Base-by-base conservation (phyloP, 2,329 filamentous ascomycete species). In the Rutstroemia sp. region DNA sequence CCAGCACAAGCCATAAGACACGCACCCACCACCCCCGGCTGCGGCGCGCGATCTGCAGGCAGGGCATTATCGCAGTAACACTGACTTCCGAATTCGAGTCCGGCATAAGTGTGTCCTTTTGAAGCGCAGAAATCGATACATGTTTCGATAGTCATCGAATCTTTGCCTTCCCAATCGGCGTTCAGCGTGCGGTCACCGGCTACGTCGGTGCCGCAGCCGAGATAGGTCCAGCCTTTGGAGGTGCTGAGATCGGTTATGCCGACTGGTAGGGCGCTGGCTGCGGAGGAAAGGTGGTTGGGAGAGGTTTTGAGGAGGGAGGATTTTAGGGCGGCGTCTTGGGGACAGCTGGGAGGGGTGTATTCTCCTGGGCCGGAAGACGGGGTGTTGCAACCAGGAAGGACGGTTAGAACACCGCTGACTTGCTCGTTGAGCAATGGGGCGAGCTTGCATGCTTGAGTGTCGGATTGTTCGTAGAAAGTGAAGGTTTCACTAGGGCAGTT, bases 1-100 rank as follows among this genome's bases (percentile, higher is more conserved):
- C 55, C 55, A 12, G 44, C 50, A n/a, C 55, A 57, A 3, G 49
- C 17, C 55, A 53, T 53, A 2, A 53, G 34, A 23, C 55, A 57
- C 6, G 40, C 25, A 16, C 44, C 50, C 10, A 42, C 17, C 42
- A 48, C 54, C 3, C 44, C 55, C 16, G 49, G 10, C 4, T 40
- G 19, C 5, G 55, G 55, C 14, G 50, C 50, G 9, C 54, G 47
- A 14, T 46, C 40, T 10, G 39, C 48, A 16, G 39, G 16, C 14
- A 57, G 17, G 2, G n/a, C 6, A 23, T 57, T 36, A 25, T 36
- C 44, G 42, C 55, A 57, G 44, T 40, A 57, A 19, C 50, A 57
- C 10, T 57, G 55, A 21, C 48, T 48, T 39, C 30, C 49, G 4
- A 57, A 52, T 30, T 57, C 54, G 16, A 52, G 21, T 14, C 54